phyloP scores from a whole-genome alignment of 2,329 filamentous ascomycete species.

The Neospermospora avenae region DNA sequence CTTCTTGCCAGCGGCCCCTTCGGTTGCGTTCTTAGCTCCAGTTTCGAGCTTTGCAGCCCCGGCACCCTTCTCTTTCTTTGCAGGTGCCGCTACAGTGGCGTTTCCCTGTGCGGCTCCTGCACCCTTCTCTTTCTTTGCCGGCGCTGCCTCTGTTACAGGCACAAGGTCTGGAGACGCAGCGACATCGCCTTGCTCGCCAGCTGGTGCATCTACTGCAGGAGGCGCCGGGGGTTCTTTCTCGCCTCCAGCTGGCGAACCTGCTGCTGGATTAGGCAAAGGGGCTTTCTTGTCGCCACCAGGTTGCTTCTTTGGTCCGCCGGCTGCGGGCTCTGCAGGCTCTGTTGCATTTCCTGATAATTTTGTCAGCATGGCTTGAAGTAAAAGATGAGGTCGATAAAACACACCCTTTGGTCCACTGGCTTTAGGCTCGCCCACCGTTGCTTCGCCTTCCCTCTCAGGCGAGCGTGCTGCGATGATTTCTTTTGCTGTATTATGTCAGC shows the following conservation, averaged over 20 bases:
- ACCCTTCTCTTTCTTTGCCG: no score
- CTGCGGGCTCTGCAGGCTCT: not conserved
- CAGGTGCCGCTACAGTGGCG: constrained; percentile 7
- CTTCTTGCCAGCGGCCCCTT: constrained; percentile 19
- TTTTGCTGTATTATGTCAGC: constrained; percentile 13
- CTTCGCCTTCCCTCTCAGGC: constrained; percentile 18
- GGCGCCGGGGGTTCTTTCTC: not conserved
- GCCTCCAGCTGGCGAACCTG: not conserved
- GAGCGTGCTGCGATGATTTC: constrained; percentile 21
- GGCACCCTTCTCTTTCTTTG: no score
- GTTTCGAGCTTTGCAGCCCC: not conserved
- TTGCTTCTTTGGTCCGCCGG: not conserved
- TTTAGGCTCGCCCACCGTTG: constrained; percentile 1
- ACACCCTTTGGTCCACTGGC: constrained; percentile 12
- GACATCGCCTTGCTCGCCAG: no score
- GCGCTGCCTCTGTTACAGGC: no score
- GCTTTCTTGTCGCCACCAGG: not conserved
- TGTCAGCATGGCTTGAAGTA: not conserved
- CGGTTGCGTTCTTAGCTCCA: constrained; percentile 6
- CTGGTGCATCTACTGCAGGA: no score
- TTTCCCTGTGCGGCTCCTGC: no score
- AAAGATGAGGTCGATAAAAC: not conserved
- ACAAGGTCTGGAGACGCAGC: no score
- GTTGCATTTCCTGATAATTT: not conserved
- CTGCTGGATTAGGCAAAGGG: no score